phyloP scores from a whole-genome alignment of 192 early-diverging fungal species.

The Cladochytrium replicatum region DNA sequence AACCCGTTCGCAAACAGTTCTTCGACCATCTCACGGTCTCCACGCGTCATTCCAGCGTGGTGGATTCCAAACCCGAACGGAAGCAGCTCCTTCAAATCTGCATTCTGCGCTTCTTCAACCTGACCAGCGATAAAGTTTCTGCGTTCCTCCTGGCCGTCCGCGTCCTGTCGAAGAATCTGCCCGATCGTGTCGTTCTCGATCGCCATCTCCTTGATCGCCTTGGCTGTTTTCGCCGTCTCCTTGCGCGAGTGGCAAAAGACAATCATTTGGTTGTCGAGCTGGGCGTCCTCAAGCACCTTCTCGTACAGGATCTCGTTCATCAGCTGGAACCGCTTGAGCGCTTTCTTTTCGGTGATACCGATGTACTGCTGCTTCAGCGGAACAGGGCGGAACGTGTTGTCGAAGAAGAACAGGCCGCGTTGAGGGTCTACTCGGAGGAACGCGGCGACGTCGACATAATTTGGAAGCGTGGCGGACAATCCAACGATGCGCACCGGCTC shows the following conservation, averaged over 20 bases:
- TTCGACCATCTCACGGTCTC: slow-evolving; percentile 87
- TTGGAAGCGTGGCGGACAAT: slow-evolving; percentile 88
- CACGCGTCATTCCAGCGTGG: slow-evolving; percentile 90
- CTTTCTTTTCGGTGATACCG: slow-evolving; percentile 95
- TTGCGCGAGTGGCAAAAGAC: slow-evolving; percentile 97
- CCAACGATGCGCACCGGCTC: slow-evolving; percentile 84
- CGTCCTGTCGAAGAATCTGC: slow-evolving; percentile 71
- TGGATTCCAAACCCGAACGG: slow-evolving; percentile 94
- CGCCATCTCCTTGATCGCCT: slow-evolving; percentile 84
- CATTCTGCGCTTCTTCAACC: slow-evolving; percentile 74
- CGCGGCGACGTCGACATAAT: slow-evolving; percentile 89
- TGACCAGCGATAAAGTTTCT: too few relatives aligned
- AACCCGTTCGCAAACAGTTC: slow-evolving; percentile 87
- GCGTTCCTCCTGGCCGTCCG: slow-evolving; percentile 75
- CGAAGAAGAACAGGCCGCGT: slow-evolving; percentile 84
- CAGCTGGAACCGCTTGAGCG: slow-evolving; percentile 79
- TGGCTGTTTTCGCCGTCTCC: slow-evolving; percentile 93
- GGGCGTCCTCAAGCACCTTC: slow-evolving; percentile 81
- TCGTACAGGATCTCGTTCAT: slow-evolving; percentile 97
- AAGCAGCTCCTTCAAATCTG: slow-evolving; percentile 76
- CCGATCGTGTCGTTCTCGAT: slow-evolving; percentile 78
- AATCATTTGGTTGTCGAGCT: slow-evolving; percentile 72
- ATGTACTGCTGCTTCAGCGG: slow-evolving; percentile 94
- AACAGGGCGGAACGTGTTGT: slow-evolving; percentile 83
- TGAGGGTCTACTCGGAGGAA: slow-evolving; percentile 81